Evolutionary conservation across 352 stramenopile genomes (phyloP).

Genomic region (Pythium myriotylum): DNA sequence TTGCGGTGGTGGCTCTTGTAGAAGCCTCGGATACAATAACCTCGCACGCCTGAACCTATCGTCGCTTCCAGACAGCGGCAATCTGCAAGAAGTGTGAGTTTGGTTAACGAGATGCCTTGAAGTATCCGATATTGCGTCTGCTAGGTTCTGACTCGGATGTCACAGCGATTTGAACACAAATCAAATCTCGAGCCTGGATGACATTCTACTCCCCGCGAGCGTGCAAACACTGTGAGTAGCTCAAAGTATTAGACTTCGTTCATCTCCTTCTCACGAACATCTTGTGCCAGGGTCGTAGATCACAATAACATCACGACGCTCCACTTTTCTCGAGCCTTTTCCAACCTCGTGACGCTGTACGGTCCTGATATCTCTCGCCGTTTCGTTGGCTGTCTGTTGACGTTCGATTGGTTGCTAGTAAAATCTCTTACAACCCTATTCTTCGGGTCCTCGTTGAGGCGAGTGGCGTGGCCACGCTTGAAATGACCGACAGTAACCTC

Average conservation of each 20-base stretch:
- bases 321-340: constrained; percentile 3
- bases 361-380: neutral
- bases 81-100: too few species aligned
- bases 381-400: too few species aligned
- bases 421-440: constrained; percentile 11
- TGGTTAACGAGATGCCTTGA: neutral
- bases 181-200: constrained; percentile 5
- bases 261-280: too few species aligned
- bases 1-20: neutral
- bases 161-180: neutral
- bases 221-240: constrained; percentile 3
- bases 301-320: constrained; percentile 13
- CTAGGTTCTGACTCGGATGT: neutral
- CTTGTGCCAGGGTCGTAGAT: neutral
- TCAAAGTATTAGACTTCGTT: too few species aligned
- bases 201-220: constrained; percentile 1
- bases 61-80: too few species aligned
- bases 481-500: constrained; percentile 6
- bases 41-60: neutral
- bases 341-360: constrained; percentile 11
- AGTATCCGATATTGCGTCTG: neutral
- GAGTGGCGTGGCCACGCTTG: constrained; percentile 1
- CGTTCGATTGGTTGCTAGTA: too few species aligned
- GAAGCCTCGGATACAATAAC: neutral
- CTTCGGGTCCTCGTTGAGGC: neutral